A percentile compares a stretch with the other conserved stretches of the same genome.
Conservation (phyloP, 306 rosid genomes). For the Gynostemma pentaphyllum region DNA sequence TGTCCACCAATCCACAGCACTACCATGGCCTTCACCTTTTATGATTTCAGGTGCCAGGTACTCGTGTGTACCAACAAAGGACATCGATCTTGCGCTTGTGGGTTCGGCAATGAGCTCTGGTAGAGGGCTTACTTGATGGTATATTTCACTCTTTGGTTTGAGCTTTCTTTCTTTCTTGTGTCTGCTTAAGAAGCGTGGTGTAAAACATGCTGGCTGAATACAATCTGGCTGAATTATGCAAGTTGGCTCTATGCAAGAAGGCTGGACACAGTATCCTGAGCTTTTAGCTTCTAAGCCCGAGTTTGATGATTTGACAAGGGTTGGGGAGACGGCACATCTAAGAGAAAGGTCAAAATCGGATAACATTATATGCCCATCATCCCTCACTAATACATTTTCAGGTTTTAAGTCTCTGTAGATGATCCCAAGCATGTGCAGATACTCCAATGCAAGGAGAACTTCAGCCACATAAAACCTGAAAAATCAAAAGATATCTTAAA, state of each 20-base stretch:
- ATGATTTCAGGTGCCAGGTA: conserved; percentile 93
- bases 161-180: conserved; percentile 53
- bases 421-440: conserved; percentile 96
- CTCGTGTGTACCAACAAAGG: conserved; percentile 94
- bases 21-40: conserved; percentile 96
- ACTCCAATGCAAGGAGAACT: conserved; percentile 96
- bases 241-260: conserved; percentile 69
- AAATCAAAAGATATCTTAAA: neutral
- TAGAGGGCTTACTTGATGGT: conserved; percentile 60
- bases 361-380: conserved; percentile 96
- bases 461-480: conserved; percentile 96
- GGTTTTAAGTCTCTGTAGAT: conserved; percentile 95
- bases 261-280: conserved; percentile 69
- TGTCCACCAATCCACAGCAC: conserved; percentile 99
- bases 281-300: conserved; percentile 39
- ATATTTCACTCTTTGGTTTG: conserved; percentile 48
- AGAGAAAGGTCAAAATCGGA: conserved; percentile 94
- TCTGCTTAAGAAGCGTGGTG: conserved; percentile 49
- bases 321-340: conserved; percentile 81
- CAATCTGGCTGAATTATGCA: conserved; percentile 79
- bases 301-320: conserved; percentile 55
- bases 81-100: conserved; percentile 85
- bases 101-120: conserved; percentile 95
- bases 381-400: conserved; percentile 87
- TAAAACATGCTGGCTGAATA: conserved; percentile 72